Evolutionary conservation across 176 grass and related monocot genomes (phyloP), one percentile per base, ranked within the genome.

Genomic region (Typha latifolia): DNA sequence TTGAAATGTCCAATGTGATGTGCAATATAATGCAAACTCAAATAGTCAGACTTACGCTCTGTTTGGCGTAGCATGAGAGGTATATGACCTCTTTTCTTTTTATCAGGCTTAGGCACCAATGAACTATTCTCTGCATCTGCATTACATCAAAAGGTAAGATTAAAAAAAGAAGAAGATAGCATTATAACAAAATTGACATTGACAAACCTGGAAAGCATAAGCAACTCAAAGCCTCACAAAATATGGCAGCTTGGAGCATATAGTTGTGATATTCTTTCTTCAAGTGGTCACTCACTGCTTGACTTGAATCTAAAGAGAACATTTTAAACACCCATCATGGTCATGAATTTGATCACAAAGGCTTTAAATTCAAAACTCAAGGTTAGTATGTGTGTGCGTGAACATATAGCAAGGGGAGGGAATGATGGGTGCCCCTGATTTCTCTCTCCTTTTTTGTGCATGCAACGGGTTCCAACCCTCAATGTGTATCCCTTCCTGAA

Each of bases 221-320:
- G 81, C 85, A 92, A 3, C 71, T 66, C 24, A 82, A 68, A 5
- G 85, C 88, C 78, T 84, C 89, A 1, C 69, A 13, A 87, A 84
- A 92, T 75, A 97, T 92, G 49, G 83, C 78, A 13, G 88, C 93
- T 67, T 86, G 85, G 62, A 97, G 69, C 85, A 92, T 82, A 72
- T 82, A 84, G 10, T 69, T 87, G 62, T 74, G 75, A 66, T 89
- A 75, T 76, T 97, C 88, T 70, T 84, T 83, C 19, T 73, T 92
- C 63, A 97, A 84, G 71, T 89, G 85, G 32, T 84, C 83, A 74
- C 78, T 72, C 72, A 97, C 72, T 32, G 85, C 61, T 62, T 10
- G 78, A 20, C 23, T 78, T 50, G 88, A 75, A 78, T 86, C 93
- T 96, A 65, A 49, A 80, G 12, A 70, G n/a, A 34, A 70, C 4